Conservation (phyloP, 2,329 filamentous ascomycete species). For the Cladosporium austrohemisphaericum region DNA sequence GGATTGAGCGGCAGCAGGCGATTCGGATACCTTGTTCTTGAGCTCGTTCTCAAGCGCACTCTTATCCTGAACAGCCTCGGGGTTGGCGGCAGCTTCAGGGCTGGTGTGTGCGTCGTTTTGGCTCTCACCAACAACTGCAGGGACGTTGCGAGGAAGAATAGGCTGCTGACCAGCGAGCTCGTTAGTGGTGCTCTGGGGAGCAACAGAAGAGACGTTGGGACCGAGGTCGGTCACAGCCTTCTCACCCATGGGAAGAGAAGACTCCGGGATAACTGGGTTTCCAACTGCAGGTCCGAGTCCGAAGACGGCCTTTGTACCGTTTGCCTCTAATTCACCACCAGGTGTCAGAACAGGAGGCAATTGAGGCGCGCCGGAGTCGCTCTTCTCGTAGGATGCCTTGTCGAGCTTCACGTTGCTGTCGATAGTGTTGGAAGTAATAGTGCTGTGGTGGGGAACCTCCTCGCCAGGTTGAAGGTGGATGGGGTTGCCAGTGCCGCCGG, state of each 20-base stretch:
- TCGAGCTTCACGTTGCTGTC: conserved; percentile 64
- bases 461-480: conserved; percentile 76
- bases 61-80: conserved; percentile 47
- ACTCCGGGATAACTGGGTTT: conserved; percentile 73
- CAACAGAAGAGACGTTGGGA: conserved; percentile 42
- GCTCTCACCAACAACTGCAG: conserved; percentile 66
- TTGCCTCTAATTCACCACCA: conserved; percentile 38
- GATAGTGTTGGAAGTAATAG: conserved; percentile 66
- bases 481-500: conserved; percentile 66
- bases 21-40: conserved; percentile 56
- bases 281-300: conserved; percentile 48
- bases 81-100: conserved; percentile 63
- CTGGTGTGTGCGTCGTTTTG: conserved; percentile 60
- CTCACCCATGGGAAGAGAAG: conserved; percentile 66
- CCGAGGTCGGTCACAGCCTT: conserved; percentile 32
- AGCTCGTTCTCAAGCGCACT: conserved; percentile 64
- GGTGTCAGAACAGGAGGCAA: conserved; percentile 47
- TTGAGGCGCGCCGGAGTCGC: conserved; percentile 53
- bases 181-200: conserved; percentile 44
- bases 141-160: conserved; percentile 47
- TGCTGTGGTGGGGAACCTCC: conserved; percentile 66
- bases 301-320: conserved; percentile 40
- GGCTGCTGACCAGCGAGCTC: conserved; percentile 45
- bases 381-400: conserved; percentile 80
- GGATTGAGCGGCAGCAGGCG: conserved; percentile 19